phyloP scores from a whole-genome alignment of 805 yeast genomes.

The Metschnikowia vanudenii region DNA sequence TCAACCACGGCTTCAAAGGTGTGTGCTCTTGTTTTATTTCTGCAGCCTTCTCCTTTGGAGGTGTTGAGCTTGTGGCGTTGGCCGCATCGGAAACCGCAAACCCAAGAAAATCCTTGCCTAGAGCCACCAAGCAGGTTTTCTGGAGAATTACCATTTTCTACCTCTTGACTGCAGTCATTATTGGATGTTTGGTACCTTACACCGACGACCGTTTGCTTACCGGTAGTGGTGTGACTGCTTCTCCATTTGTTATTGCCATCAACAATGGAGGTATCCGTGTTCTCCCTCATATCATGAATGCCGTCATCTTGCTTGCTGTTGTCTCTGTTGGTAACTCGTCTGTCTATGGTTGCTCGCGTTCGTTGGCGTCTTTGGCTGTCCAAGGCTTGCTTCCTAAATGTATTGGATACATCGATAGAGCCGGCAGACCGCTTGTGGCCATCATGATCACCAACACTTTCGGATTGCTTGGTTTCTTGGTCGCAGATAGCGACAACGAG shows the following conservation, averaged over 20 bases:
- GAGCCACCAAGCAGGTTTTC: constrained; percentile 54
- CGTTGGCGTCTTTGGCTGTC: constrained; percentile 59
- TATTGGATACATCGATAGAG: constrained; percentile 60
- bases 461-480: constrained; percentile 42
- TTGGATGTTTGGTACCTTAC: constrained; percentile 56
- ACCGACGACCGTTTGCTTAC: constrained; percentile 28
- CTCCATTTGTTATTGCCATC: constrained; percentile 32
- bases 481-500: constrained; percentile 28
- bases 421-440: constrained; percentile 66
- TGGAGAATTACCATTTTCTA: constrained; percentile 55
- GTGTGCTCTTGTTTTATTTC: constrained; percentile 51
- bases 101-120: constrained; percentile 56
- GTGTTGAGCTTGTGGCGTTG: constrained; percentile 57
- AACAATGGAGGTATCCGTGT: constrained; percentile 27
- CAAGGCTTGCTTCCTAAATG: constrained; percentile 62
- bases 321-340: constrained; percentile 32
- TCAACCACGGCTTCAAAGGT: constrained; percentile 55
- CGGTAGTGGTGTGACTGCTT: constrained; percentile 18
- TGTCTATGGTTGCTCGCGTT: constrained; percentile 47
- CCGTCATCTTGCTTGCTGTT: constrained; percentile 28
- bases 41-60: constrained; percentile 62
- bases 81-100: constrained; percentile 58
- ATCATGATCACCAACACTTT: constrained; percentile 46
- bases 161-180: constrained; percentile 45
- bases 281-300: constrained; percentile 29